Percentiles rank a stretch among this genome's conserved stretches.
These are phyloP conservation scores for Thermothielavioides terrestris DNA, from an alignment of 495 filamentous ascomycete genomes.

Conservation along the genomic window DNA sequence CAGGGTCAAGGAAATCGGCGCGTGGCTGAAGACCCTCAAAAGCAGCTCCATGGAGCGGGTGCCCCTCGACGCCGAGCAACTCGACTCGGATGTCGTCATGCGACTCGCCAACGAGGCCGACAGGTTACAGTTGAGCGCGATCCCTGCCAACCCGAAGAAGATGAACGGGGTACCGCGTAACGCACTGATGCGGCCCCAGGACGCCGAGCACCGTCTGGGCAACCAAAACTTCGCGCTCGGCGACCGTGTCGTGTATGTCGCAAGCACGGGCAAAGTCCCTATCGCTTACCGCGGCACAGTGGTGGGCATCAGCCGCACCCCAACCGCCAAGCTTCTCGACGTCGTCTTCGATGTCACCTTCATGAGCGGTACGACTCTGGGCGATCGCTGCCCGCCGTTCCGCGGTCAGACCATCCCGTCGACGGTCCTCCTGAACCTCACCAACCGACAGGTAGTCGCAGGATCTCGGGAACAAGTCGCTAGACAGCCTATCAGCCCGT, in stretches of 20 bases:
- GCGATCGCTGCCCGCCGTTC: conserved; percentile 88
- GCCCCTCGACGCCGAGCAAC: conserved; percentile 87
- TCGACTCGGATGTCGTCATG: conserved; percentile 83
- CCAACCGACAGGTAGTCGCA: conserved; percentile 69
- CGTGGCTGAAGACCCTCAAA: conserved; percentile 86
- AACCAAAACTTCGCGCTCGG: conserved; percentile 80
- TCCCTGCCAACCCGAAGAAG: conserved; percentile 38
- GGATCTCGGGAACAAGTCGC: conserved; percentile 58
- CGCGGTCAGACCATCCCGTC: conserved; percentile 84
- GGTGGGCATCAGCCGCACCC: conserved; percentile 78
- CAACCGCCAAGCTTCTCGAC: conserved; percentile 74
- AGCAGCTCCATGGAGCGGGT: conserved; percentile 87
- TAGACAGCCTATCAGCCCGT: conserved; percentile 45
- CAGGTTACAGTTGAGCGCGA: conserved; percentile 38
- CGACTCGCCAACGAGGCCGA: conserved; percentile 73
- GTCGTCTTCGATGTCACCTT: conserved; percentile 90
- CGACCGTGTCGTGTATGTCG: conserved; percentile 86
- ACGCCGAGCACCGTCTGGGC: conserved; percentile 82
- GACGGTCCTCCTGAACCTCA: conserved; percentile 77
- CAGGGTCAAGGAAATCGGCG: conserved; percentile 72
- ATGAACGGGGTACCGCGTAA: conserved; percentile 74
- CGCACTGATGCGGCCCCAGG: conserved; percentile 79
- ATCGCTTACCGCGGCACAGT: conserved; percentile 89
- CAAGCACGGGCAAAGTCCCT: conserved; percentile 88
- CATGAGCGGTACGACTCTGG: conserved; percentile 88